Conservation (phyloP, 2,329 filamentous ascomycete species). For the Curvularia hawaiiensis region DNA sequence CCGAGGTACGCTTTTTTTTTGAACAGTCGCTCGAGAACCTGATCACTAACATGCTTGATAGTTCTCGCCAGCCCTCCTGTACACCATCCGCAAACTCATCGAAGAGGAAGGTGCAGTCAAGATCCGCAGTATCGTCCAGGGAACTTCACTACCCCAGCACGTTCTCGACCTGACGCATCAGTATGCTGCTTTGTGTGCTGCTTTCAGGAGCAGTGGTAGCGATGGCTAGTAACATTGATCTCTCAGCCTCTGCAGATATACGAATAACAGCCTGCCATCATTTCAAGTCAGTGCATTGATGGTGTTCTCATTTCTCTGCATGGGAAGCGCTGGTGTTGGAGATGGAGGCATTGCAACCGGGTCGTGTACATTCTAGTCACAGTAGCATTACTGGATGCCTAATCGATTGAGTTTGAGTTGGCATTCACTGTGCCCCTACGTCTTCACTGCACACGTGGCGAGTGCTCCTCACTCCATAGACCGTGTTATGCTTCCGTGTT, state of each 20-base stretch:
- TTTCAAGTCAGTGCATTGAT: background rate
- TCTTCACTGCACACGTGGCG: slow-evolving; percentile 1
- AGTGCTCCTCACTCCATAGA: slow-evolving; percentile 1
- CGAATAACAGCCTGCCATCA: slow-evolving; percentile 8
- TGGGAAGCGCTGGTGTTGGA: slow-evolving; percentile 21
- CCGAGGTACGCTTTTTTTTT: slow-evolving; percentile 65
- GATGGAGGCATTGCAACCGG: background rate
- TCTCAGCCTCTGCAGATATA: slow-evolving; percentile 21
- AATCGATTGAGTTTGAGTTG: slow-evolving; percentile 4
- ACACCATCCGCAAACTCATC: slow-evolving; percentile 87
- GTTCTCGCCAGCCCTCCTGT: slow-evolving; percentile 91
- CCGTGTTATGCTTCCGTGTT: slow-evolving; percentile 12
- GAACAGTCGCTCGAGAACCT: too few relatives aligned
- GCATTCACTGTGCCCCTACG: slow-evolving; percentile 6
- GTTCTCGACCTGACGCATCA: slow-evolving; percentile 95
- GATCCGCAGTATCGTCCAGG: slow-evolving; percentile 94
- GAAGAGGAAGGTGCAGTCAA: slow-evolving; percentile 98
- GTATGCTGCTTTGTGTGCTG: slow-evolving; percentile 92
- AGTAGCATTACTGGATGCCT: background rate
- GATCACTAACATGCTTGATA: slow-evolving; percentile 35
- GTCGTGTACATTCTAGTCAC: slow-evolving; percentile 2
- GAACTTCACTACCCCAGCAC: slow-evolving; percentile 88
- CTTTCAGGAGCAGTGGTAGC: slow-evolving; percentile 91
- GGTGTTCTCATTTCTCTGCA: slow-evolving; percentile 13
- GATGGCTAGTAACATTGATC: slow-evolving; percentile 65